A percentile compares a stretch with the other conserved stretches of the same genome.
These are phyloP conservation scores for Suillus cothurnatus DNA, from an alignment of 768 basidiomycete species.

Conservation along the genomic window DNA sequence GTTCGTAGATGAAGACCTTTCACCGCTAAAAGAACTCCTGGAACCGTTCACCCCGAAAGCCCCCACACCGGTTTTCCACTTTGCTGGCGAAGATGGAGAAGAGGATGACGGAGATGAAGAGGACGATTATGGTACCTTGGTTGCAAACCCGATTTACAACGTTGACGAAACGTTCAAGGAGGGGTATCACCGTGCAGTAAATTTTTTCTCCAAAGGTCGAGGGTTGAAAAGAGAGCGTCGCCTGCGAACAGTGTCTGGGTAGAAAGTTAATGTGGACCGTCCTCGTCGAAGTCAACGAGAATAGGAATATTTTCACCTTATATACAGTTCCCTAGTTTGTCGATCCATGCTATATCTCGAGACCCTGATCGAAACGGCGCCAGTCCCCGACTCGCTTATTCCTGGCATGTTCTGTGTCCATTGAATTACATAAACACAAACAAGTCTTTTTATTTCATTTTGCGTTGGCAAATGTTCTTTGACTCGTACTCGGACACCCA, in stretches of 20 bases:
- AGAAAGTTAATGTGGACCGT: not conserved
- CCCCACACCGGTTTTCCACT: conserved; percentile 21
- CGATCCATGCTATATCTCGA: not conserved
- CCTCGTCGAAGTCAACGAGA: not conserved
- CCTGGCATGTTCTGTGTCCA: too few species aligned
- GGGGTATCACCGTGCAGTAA: conserved; percentile 28
- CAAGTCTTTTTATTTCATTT: too few species aligned
- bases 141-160: conserved; percentile 20
- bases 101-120: conserved; percentile 26
- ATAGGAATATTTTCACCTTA: not conserved
- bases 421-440: too few species aligned
- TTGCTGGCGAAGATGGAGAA: conserved; percentile 23
- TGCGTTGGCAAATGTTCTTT: too few species aligned
- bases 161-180: conserved; percentile 21
- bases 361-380: too few species aligned
- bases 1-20: conserved; percentile 3
- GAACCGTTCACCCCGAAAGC: not conserved
- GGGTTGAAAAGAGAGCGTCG: conserved; percentile 7
- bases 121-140: conserved; percentile 28
- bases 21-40: not conserved
- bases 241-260: not conserved
- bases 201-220: conserved; percentile 23
- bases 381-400: too few species aligned
- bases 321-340: conserved; percentile 5
- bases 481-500: too few species aligned